phyloP scores from a whole-genome alignment of 75 land plant species.

The Isoetes taiwanensis region DNA sequence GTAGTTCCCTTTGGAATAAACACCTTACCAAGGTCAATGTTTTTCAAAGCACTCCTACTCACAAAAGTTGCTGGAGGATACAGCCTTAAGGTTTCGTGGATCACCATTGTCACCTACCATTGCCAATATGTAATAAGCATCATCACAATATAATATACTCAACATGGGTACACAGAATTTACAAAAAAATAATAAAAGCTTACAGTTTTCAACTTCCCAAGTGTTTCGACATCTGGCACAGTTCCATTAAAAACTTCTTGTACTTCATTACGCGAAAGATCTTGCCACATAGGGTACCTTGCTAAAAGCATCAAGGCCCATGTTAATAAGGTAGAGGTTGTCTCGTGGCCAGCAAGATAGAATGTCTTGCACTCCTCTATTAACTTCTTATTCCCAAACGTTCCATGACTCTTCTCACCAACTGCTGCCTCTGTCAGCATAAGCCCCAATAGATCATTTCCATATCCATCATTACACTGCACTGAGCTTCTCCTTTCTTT shows the following conservation, averaged over 20 bases:
- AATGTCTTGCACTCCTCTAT: slow-evolving; percentile 26
- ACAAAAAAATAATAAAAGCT: too few species aligned
- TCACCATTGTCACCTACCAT: slow-evolving; percentile 24
- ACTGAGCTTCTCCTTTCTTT: slow-evolving; percentile 10
- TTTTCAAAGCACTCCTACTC: slow-evolving; percentile 15
- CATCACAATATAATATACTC: too few species aligned
- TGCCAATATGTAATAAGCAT: too few species aligned
- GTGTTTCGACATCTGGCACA: not conserved
- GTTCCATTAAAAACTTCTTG: slow-evolving; percentile 10
- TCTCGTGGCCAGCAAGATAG: slow-evolving; percentile 35
- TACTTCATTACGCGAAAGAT: slow-evolving; percentile 23
- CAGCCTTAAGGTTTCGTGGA: slow-evolving; percentile 22
- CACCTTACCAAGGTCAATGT: slow-evolving; percentile 13
- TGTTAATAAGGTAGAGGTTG: slow-evolving; percentile 29
- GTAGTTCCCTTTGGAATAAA: slow-evolving; percentile 25
- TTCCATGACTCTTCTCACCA: too few species aligned
- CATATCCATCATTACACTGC: slow-evolving; percentile 6
- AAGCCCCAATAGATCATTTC: slow-evolving; percentile 33
- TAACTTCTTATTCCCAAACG: too few species aligned
- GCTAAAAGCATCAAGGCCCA: slow-evolving; percentile 31
- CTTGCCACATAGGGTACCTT: slow-evolving; percentile 28
- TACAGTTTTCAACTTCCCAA: slow-evolving; percentile 26
- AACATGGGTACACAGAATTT: too few species aligned
- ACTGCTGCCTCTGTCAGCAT: too few species aligned
- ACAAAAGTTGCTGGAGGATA: slow-evolving; percentile 31